Evolutionary conservation across 1,284 basidiomycete species (phyloP), one percentile per base, ranked within the genome.

Genomic region (Sanguinoderma infundibulare): DNA sequence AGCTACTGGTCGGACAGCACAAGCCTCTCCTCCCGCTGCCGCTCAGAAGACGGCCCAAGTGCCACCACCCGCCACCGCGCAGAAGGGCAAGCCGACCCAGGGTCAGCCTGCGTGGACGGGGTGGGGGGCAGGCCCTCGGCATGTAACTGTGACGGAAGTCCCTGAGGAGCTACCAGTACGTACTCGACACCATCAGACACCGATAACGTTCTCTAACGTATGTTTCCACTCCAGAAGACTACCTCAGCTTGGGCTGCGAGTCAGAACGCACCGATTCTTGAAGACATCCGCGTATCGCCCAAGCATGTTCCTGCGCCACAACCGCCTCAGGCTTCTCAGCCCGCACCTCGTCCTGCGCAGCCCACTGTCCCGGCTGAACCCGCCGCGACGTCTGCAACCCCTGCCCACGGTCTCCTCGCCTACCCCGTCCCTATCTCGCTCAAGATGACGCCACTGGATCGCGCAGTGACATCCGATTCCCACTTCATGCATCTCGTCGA

Each of bases 341-440:
- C 49, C 46, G 24, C 8, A 53, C 12, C 42, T 38, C 61, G 44
- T 40, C 17, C 56, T n/a, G 32, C 59, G 20, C 61, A 59, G 20
- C 26, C 55, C 22, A 20, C n/a, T 20, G 28, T n/a, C 20, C 49
- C 30, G 20, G 30, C 42, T 6, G 54, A 42, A 8, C 54, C 30
- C 20, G 30, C 40, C 40, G 3, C 28, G 38, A 42, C 39, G 17
- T 40, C 24, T 7, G 17, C 53, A 15, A 47, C 60, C 9, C 39
- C 56, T 26, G 14, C 38, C 7, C 60, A 64, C 34, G 55, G 55
- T 2, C 53, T 66, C 8, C 60, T 66, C 15, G 42, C 53, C 15
- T 66, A 66, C 24, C 52, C 65, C 1, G 65, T 66, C 9, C 65
- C 65, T 10, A 44, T 66, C 49, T 57, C 58, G 5, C 55, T 64